Evolutionary conservation across 768 basidiomycete genomes (phyloP).

Genomic region (Leccinum boreale): DNA sequence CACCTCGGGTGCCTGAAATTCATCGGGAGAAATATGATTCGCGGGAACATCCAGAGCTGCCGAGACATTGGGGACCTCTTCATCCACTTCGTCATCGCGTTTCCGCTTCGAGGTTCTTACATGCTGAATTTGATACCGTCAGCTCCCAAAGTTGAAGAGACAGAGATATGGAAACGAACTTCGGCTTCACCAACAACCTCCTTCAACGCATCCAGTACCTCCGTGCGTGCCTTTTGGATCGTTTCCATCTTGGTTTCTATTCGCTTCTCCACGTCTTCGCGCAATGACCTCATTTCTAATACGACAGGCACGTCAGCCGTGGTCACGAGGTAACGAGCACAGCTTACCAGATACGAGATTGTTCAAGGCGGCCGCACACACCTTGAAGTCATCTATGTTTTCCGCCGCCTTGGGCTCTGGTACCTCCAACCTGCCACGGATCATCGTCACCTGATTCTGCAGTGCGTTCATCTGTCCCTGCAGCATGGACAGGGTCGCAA

Average conservation of each 20-base stretch:
- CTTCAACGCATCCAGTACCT: slow-evolving; percentile 37
- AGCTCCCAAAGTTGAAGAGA: slow-evolving; percentile 14
- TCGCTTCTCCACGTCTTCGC: slow-evolving; percentile 41
- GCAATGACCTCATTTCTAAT: slow-evolving; percentile 45
- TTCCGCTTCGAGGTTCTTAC: slow-evolving; percentile 59
- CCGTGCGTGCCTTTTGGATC: slow-evolving; percentile 39
- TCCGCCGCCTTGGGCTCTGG: slow-evolving; percentile 6
- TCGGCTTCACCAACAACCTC: slow-evolving; percentile 34
- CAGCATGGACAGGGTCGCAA: slow-evolving; percentile 27
- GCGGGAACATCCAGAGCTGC: not conserved
- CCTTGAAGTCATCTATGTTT: slow-evolving; percentile 21
- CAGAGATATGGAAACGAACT: slow-evolving; percentile 18
- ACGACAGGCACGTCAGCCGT: not conserved
- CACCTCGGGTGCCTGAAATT: not conserved
- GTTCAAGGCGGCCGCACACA: slow-evolving; percentile 35
- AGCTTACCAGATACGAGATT: slow-evolving; percentile 42
- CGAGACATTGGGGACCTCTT: not conserved
- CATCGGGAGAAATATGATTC: not conserved
- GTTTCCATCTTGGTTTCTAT: slow-evolving; percentile 45
- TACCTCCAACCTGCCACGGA: slow-evolving; percentile 22
- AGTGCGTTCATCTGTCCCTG: slow-evolving; percentile 22
- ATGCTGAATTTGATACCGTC: slow-evolving; percentile 24
- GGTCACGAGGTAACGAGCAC: not conserved
- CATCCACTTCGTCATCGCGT: slow-evolving; percentile 43
- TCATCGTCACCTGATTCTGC: slow-evolving; percentile 17